Evolutionary conservation across 768 basidiomycete genomes (phyloP), one percentile per base, ranked within the genome.

Genomic region (button mushroom (Agaricus bisporus)): DNA sequence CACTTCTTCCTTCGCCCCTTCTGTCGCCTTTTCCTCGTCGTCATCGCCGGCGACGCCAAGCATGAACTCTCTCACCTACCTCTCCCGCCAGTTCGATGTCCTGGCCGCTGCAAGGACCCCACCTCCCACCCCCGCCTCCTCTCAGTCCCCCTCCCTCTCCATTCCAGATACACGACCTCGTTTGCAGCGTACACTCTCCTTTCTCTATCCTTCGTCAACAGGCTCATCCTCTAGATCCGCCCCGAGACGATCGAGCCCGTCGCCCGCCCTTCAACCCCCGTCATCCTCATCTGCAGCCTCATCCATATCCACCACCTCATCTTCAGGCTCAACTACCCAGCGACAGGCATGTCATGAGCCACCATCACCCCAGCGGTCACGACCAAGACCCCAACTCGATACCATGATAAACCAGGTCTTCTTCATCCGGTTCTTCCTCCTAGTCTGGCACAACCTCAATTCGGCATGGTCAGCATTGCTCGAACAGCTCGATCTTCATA

Each of bases 1-100:
- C 25, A 42, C 51, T 39, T 38, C 29, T 28, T 22, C 18, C 41
- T 15, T 29, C 39, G 20, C 20, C 41, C 32, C 14, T 28, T 26
- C 48, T 28, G 22, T 22, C 22, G 22, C 22, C 22, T 1, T 22
- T 4, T 22, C 22, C 38, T 32, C 44, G 35, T 36, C 49, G 41
- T 42, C 41, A 39, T 22, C 17, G 2, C 17, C 49, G 41, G 41
- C 49, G 41, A 22, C 49, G 41, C 20, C 41, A 32, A 17, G 43
- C 43, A 92, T 92, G 90, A 91, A 92, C 73, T 87, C 87, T 61
- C 81, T 92, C 63, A 76, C 79, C 15, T 85, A 88, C 70, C 76
- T 92, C 57, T 88, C 90, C 60, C 85, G 86, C 64, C 85, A 89
- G 67, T 83, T 90, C 75, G 88, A 92, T 72, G 82, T 80, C 57